A percentile compares a stretch with the other conserved stretches of the same genome.
phyloP scores from a whole-genome alignment of 2,329 filamentous ascomycete genomes.

The Ophiosphaerella korrae region DNA sequence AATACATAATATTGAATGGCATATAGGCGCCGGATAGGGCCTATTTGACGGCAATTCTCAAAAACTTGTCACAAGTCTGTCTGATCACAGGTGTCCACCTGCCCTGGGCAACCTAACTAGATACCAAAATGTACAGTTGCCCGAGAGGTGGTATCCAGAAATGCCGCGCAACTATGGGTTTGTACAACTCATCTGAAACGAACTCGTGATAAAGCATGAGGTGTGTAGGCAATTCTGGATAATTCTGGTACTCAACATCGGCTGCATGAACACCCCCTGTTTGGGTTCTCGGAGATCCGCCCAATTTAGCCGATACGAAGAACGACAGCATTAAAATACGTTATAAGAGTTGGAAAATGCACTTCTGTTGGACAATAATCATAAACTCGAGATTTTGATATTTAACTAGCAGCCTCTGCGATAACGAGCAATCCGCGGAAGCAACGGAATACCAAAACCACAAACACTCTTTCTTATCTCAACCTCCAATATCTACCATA shows the following conservation, averaged over 20 bases:
- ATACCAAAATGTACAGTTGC: no score
- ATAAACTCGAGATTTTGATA: background rate
- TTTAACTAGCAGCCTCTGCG: conserved; percentile 3
- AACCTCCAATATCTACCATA: background rate
- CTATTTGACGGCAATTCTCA: no score
- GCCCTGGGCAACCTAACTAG: no score
- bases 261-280: conserved; percentile 17
- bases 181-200: background rate
- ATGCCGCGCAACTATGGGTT: background rate
- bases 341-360: background rate
- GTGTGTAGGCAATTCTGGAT: background rate
- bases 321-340: background rate
- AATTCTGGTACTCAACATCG: conserved; percentile 3
- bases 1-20: no score
- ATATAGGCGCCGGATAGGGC: no score
- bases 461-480: background rate
- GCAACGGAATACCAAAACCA: background rate
- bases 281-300: background rate
- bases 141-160: no score
- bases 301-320: background rate
- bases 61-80: no score
- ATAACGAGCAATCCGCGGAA: background rate
- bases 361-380: background rate
- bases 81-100: no score
- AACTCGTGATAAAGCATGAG: conserved; percentile 1